A percentile compares a stretch with the other conserved stretches of the same genome.
Evolutionary conservation across 345 rosid species (phyloP).

Genomic region (Conringia planisiliqua): DNA sequence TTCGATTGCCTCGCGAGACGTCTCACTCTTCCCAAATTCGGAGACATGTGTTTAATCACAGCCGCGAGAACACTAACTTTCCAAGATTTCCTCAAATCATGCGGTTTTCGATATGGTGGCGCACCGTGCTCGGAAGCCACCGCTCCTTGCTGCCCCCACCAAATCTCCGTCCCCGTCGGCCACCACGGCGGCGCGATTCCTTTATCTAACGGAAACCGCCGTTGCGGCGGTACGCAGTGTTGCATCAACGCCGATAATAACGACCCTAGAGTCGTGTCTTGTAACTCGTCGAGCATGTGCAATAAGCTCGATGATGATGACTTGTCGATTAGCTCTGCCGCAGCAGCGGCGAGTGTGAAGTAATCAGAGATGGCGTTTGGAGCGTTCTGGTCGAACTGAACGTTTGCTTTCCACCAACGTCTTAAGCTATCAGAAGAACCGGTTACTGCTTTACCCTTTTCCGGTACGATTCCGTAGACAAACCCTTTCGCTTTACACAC

Average conservation of each 20-base stretch:
- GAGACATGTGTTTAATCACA: conserved; percentile 59
- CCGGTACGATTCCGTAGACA: conserved; percentile 66
- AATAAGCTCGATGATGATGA: conserved; percentile 27
- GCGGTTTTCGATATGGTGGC: conserved; percentile 70
- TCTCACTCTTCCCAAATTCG: conserved; percentile 40
- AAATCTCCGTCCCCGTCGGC: conserved; percentile 52
- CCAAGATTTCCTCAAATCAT: conserved; percentile 69
- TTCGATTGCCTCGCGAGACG: conserved; percentile 59
- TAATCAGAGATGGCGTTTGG: conserved; percentile 40
- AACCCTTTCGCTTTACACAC: conserved; percentile 61
- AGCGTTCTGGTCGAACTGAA: conserved; percentile 46
- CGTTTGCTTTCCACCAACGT: conserved; percentile 65
- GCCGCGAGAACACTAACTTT: conserved; percentile 60
- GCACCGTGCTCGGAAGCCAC: conserved; percentile 46
- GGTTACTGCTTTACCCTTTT: conserved; percentile 57
- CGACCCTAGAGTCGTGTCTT: conserved; percentile 65
- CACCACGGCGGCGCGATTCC: conserved; percentile 73
- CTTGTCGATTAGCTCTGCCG: conserved; percentile 2
- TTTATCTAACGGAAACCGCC: conserved; percentile 53
- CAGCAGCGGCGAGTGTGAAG: conserved; percentile 30
- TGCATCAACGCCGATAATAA: conserved; percentile 64
- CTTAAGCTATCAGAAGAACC: conserved; percentile 68
- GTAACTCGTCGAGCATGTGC: conserved; percentile 50
- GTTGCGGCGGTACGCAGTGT: conserved; percentile 57
- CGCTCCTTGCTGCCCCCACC: conserved; percentile 70